Conservation (phyloP, 2,329 filamentous ascomycete genomes). For the Amauroascus niger region DNA sequence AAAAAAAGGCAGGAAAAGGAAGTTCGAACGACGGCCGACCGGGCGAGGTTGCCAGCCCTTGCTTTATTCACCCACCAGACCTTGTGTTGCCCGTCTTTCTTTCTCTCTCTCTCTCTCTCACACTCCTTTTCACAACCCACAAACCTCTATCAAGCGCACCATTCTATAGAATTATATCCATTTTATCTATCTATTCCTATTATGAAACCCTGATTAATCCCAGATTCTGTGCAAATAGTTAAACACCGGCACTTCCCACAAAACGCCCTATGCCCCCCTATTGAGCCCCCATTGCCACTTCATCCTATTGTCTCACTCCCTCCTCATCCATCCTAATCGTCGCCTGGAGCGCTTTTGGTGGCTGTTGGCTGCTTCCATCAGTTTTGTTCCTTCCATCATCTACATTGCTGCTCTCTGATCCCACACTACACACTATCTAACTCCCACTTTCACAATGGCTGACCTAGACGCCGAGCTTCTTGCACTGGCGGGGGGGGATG, state of each 20-base stretch:
- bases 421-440: background rate
- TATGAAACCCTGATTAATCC: background rate
- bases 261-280: background rate
- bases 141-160: too few relatives aligned
- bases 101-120: background rate
- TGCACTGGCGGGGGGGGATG: conserved; percentile 72
- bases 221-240: background rate
- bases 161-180: too few relatives aligned
- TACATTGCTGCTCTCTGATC: background rate
- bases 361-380: conserved; percentile 2
- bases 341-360: background rate
- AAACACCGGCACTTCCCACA: background rate
- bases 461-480: conserved; percentile 90
- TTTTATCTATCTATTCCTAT: background rate
- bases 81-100: background rate
- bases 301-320: background rate
- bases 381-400: background rate
- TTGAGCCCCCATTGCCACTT: background rate
- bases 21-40: too few relatives aligned
- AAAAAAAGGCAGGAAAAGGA: background rate
- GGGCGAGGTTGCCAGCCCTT: background rate
- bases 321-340: background rate
- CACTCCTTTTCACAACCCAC: background rate
- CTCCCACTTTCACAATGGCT: conserved; percentile 51
- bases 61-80: too few relatives aligned